Evolutionary conservation across 106 monocot genomes (phyloP).

Genomic region (Platanthera guangdongensis): DNA sequence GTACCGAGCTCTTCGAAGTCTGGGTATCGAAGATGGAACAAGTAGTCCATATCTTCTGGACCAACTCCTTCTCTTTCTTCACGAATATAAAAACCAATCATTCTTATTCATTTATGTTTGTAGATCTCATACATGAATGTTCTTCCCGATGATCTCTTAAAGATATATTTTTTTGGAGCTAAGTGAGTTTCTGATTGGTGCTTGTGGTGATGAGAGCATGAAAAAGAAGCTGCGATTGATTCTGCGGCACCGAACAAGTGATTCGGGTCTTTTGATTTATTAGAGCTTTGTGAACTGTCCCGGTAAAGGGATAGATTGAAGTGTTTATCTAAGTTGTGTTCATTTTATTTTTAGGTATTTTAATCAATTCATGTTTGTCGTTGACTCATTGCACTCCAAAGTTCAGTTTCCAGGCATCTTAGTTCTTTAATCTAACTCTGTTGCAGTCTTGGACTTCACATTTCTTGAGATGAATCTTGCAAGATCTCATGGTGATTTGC

Average conservation of each 20-base stretch:
- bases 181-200: conserved; percentile 41
- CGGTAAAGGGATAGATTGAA: conserved; percentile 70
- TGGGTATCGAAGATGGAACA: no score
- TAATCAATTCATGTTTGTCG: background rate
- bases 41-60: no score
- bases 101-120: no score
- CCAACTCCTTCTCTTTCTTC: no score
- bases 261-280: conserved; percentile 52
- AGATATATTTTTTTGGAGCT: conserved; percentile 12
- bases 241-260: conserved; percentile 32
- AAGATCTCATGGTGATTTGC: no score
- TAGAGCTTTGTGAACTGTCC: conserved; percentile 73
- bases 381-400: background rate
- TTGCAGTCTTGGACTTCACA: conserved; percentile 78
- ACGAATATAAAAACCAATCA: no score
- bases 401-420: background rate
- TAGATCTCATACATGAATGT: no score
- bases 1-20: no score
- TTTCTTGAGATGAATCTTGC: conserved; percentile 96
- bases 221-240: conserved; percentile 35
- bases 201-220: conserved; percentile 32
- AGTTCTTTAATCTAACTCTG: background rate
- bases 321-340: conserved; percentile 80
- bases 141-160: no score
- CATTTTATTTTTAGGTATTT: conserved; percentile 79